Percentiles rank a stretch among this genome's conserved stretches.
Evolutionary conservation across 2,329 filamentous ascomycete species (phyloP).

Genomic region (Colletotrichum graminicola): DNA sequence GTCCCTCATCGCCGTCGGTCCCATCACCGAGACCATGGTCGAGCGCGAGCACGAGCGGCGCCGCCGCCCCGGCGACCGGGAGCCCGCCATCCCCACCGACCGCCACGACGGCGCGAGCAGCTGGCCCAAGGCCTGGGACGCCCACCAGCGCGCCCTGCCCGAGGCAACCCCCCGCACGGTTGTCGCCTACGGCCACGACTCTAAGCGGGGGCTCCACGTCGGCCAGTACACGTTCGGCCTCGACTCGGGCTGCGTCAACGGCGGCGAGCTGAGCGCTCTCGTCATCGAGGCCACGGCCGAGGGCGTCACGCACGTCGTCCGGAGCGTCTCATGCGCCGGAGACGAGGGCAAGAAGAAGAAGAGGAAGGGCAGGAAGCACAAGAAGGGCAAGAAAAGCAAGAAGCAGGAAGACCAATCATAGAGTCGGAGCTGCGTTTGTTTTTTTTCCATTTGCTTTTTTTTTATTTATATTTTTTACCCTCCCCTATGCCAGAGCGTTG

Average conservation of each 20-base stretch:
- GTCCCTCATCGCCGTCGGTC: not conserved
- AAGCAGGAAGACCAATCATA: not conserved
- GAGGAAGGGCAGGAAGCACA: constrained; percentile 37
- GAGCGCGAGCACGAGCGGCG: constrained; percentile 42
- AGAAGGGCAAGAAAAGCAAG: constrained; percentile 16
- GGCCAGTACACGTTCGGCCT: constrained; percentile 83
- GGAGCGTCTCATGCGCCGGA: constrained; percentile 57
- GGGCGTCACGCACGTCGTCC: constrained; percentile 52
- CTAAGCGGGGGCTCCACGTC: constrained; percentile 73
- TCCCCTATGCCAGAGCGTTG: not conserved
- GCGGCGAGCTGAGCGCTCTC: constrained; percentile 80
- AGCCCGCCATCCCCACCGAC: constrained; percentile 54
- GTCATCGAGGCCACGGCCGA: constrained; percentile 70
- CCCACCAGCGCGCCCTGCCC: constrained; percentile 55
- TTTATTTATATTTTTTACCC: too few species aligned
- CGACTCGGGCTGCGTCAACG: constrained; percentile 85
- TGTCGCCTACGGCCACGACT: constrained; percentile 90
- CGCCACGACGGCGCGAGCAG: constrained; percentile 64
- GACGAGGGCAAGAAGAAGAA: constrained; percentile 31
- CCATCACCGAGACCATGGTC: constrained; percentile 36
- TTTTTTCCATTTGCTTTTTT: not conserved
- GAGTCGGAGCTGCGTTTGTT: not conserved
- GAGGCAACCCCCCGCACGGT: constrained; percentile 62
- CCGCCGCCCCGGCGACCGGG: constrained; percentile 46
- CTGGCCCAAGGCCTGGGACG: constrained; percentile 77